Conservation (phyloP, 768 basidiomycete species). For the Lactarius deliciosus region DNA sequence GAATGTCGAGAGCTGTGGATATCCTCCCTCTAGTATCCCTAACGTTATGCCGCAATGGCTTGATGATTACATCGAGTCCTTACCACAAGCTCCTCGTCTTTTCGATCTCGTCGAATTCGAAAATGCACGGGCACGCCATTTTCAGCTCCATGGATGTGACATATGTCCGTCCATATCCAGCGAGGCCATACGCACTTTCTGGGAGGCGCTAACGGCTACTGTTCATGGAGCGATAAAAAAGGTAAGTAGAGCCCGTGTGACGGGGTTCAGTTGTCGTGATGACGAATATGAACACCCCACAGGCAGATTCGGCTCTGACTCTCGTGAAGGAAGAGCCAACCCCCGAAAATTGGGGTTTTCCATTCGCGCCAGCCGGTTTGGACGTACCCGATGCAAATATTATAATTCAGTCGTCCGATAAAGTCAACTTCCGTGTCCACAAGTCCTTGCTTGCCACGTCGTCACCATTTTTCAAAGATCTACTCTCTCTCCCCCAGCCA, state of each 20-base stretch:
- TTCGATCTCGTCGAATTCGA: slow-evolving; percentile 11
- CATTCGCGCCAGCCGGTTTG: no score
- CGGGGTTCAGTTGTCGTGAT: background rate
- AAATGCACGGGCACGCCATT: background rate
- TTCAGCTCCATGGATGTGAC: no score
- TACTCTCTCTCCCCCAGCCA: background rate
- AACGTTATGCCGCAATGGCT: background rate
- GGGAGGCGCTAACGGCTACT: background rate
- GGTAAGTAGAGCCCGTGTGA: background rate
- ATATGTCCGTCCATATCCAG: background rate
- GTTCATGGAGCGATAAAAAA: background rate
- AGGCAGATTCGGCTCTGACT: slow-evolving; percentile 8
- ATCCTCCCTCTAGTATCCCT: no score
- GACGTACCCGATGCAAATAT: background rate
- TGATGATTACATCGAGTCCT: slow-evolving; percentile 10
- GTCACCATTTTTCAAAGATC: slow-evolving; percentile 10
- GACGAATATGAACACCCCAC: background rate
- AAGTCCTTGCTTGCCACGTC: slow-evolving; percentile 2
- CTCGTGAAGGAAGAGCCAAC: slow-evolving; percentile 3
- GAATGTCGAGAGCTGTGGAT: no score
- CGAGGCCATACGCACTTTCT: slow-evolving; percentile 6
- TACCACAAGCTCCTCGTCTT: background rate
- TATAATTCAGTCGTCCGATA: slow-evolving; percentile 5
- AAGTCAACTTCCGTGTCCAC: slow-evolving; percentile 8
- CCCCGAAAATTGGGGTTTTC: background rate